Evolutionary conservation across 768 basidiomycete genomes (phyloP).

Genomic region (Pleurotus tuber-regium): DNA sequence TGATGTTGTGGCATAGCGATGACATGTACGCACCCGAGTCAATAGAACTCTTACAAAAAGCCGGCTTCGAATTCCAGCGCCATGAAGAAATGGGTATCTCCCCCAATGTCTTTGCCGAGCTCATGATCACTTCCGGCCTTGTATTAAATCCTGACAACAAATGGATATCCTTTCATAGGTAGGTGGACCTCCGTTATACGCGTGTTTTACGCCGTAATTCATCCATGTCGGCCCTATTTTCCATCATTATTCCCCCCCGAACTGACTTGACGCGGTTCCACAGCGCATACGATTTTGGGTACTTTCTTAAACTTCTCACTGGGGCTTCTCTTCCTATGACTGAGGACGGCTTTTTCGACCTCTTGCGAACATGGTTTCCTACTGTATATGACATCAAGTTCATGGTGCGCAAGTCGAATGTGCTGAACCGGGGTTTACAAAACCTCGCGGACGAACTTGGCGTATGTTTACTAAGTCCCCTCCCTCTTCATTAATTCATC

Average conservation of each 20-base stretch:
- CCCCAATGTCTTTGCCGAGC: conserved; percentile 93
- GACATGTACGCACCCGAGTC: conserved; percentile 99
- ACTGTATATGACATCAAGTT: conserved; percentile 97
- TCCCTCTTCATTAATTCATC: not conserved
- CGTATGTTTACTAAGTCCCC: conserved; percentile 41
- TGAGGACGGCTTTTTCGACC: conserved; percentile 89
- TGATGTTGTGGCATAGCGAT: conserved; percentile 51
- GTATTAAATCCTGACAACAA: conserved; percentile 85
- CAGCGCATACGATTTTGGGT: conserved; percentile 99
- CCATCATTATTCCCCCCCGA: not conserved
- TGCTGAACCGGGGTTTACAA: conserved; percentile 86
- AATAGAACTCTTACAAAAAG: conserved; percentile 90
- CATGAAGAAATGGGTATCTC: conserved; percentile 90
- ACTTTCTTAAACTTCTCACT: conserved; percentile 92
- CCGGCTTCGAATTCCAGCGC: conserved; percentile 93
- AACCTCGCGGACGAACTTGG: conserved; percentile 96
- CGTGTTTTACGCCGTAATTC: not conserved
- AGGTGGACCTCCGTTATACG: not conserved
- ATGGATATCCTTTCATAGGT: conserved; percentile 99
- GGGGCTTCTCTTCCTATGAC: conserved; percentile 81
- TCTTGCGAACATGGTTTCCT: conserved; percentile 90
- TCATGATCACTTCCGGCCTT: conserved; percentile 94
- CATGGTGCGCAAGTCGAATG: conserved; percentile 86
- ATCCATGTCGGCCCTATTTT: too few relatives aligned
- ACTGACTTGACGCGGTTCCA: conserved; percentile 2